phyloP scores from a whole-genome alignment of 2,329 filamentous ascomycete species.

The Xylaria arbuscula region DNA sequence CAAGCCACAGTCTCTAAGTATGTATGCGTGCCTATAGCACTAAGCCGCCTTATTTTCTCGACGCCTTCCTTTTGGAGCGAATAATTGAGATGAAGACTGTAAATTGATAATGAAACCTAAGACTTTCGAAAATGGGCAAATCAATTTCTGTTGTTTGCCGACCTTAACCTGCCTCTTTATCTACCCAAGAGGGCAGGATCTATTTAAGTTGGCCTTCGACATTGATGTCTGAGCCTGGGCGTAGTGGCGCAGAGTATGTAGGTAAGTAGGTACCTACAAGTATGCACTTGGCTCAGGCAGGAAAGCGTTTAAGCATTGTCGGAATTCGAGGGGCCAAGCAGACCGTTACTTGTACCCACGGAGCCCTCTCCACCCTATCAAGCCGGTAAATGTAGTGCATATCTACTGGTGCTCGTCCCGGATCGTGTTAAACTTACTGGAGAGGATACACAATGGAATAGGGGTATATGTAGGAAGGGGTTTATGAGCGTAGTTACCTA shows the following conservation, averaged over 20 bases:
- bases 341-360: neutral
- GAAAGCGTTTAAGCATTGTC: neutral
- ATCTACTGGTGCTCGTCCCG: neutral
- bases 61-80: neutral
- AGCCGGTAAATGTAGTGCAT: neutral
- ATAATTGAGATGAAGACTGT: neutral
- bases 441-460: constrained; percentile 24
- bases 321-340: neutral
- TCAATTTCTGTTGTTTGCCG: neutral
- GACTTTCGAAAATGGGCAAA: neutral
- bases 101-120: neutral
- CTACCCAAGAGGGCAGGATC: neutral
- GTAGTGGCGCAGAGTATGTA: neutral
- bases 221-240: neutral
- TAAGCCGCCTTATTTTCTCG: neutral
- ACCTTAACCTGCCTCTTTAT: neutral
- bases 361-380: neutral
- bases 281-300: neutral
- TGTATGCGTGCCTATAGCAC: neutral
- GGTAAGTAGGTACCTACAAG: neutral
- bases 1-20: neutral
- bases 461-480: constrained; percentile 28
- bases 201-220: neutral
- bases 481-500: constrained; percentile 14
- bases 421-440: constrained; percentile 17